Percentiles rank a stretch among this genome's conserved stretches.
Evolutionary conservation across 2,329 filamentous ascomycete species (phyloP).

Genomic region (Emmonsia crescens): DNA sequence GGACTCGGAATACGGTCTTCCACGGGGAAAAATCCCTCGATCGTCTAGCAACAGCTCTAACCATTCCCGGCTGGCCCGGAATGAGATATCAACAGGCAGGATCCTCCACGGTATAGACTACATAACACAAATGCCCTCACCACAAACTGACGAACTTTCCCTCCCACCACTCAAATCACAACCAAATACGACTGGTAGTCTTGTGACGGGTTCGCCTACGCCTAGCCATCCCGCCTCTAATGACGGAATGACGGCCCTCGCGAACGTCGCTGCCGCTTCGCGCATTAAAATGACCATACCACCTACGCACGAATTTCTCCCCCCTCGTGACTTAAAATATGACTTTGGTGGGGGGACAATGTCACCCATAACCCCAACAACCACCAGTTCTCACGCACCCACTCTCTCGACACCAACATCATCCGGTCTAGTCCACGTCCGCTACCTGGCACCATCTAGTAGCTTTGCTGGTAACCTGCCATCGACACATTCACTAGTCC

Average conservation of each 20-base stretch:
- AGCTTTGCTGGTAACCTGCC: neutral
- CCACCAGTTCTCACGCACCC: conserved; percentile 3
- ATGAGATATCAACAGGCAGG: conserved; percentile 6
- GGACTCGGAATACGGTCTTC: neutral
- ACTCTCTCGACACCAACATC: neutral
- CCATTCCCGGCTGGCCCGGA: neutral
- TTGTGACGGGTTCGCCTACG: conserved; percentile 1
- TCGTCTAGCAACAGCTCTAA: neutral
- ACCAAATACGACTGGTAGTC: neutral
- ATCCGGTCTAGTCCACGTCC: neutral
- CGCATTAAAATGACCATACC: conserved; percentile 3
- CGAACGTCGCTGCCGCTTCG: conserved; percentile 2
- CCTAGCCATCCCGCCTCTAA: conserved; percentile 1
- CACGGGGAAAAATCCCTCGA: conserved; percentile 4
- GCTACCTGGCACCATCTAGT: conserved; percentile 1
- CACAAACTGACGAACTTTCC: conserved; percentile 8
- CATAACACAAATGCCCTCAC: conserved; percentile 12
- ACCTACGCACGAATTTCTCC: neutral
- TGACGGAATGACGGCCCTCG: conserved; percentile 8
- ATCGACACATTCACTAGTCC: neutral
- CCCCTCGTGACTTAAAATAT: conserved; percentile 5
- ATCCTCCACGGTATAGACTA: conserved; percentile 12
- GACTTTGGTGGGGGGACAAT: conserved; percentile 2
- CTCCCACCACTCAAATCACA: conserved; percentile 11
- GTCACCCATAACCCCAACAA: conserved; percentile 2